phyloP scores from a whole-genome alignment of 1,284 basidiomycete species.

The Fomitopsis schrenkii region DNA sequence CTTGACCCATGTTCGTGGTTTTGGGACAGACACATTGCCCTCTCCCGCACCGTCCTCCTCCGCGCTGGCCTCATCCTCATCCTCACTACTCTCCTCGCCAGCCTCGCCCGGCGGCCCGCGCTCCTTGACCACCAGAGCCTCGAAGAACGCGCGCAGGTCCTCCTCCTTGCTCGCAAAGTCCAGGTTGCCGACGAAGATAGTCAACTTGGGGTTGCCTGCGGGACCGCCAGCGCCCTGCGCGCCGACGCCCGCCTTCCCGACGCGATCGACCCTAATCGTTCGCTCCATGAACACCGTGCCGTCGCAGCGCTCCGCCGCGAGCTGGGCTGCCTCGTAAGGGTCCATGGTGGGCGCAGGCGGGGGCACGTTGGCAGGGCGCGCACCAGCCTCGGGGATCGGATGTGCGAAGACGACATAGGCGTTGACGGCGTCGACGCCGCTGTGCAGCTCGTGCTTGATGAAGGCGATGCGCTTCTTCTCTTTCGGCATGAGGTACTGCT shows the following conservation, averaged over 20 bases:
- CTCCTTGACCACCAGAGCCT: conserved; percentile 74
- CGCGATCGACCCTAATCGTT: conserved; percentile 71
- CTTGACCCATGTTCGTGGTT: conserved; percentile 65
- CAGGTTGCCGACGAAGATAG: conserved; percentile 89
- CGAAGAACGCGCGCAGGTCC: conserved; percentile 85
- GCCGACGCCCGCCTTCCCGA: conserved; percentile 37
- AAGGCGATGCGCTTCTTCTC: conserved; percentile 96
- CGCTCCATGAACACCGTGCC: conserved; percentile 73
- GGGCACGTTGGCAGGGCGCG: conserved; percentile 49
- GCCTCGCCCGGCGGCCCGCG: conserved; percentile 45
- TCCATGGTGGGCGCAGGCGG: conserved; percentile 53
- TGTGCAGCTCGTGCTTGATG: conserved; percentile 88
- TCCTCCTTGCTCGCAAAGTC: conserved; percentile 93
- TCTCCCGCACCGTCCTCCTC: conserved; percentile 14
- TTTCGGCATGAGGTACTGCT: conserved; percentile 64
- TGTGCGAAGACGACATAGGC: conserved; percentile 89
- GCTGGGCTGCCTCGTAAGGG: conserved; percentile 69
- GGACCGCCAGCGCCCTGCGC: conserved; percentile 20
- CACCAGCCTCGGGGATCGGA: conserved; percentile 35
- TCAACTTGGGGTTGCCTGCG: conserved; percentile 70
- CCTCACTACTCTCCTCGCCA: conserved; percentile 22
- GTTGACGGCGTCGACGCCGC: conserved; percentile 66
- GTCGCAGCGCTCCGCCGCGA: conserved; percentile 63
- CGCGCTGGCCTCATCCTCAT: conserved; percentile 20
- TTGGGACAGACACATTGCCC: conserved; percentile 12